Percentiles rank a stretch among this genome's conserved stretches.
phyloP scores from a whole-genome alignment of 1,139 yeast genomes.

The Suhomyces wounanorum region DNA sequence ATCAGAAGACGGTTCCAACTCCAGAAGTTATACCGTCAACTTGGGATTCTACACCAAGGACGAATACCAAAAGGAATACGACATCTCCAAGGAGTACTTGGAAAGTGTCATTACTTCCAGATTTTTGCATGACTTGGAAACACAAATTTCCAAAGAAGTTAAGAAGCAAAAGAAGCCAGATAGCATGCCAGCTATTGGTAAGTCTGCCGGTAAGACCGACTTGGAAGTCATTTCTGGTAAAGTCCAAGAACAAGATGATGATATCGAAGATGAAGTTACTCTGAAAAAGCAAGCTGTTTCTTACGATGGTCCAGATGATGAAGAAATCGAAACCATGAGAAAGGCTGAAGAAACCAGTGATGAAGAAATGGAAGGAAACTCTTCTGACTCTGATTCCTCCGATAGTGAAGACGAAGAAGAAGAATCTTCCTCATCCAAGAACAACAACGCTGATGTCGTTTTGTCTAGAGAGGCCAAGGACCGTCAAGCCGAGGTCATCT shows the following conservation, averaged over 20 bases:
- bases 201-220: conserved; percentile 63
- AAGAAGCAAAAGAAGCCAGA: conserved; percentile 72
- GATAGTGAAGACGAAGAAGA: conserved; percentile 29
- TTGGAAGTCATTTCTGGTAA: conserved; percentile 45
- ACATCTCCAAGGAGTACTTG: conserved; percentile 76
- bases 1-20: conserved; percentile 47
- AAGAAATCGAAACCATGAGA: conserved; percentile 84
- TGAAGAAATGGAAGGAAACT: conserved; percentile 51
- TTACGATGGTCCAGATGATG: conserved; percentile 94
- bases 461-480: conserved; percentile 68
- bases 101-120: conserved; percentile 65
- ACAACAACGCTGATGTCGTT: conserved; percentile 17
- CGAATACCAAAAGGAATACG: conserved; percentile 88
- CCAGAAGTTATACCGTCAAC: conserved; percentile 75
- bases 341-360: conserved; percentile 75
- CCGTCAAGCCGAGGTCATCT: conserved; percentile 81
- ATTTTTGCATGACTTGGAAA: conserved; percentile 72
- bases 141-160: conserved; percentile 74
- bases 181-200: conserved; percentile 65
- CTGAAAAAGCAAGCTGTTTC: conserved; percentile 82
- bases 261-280: conserved; percentile 66
- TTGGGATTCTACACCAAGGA: conserved; percentile 72
- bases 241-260: conserved; percentile 27
- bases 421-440: conserved; percentile 23
- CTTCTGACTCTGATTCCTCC: conserved; percentile 29